Evolutionary conservation across 2,329 filamentous ascomycete genomes (phyloP), one percentile per base, ranked within the genome.

Genomic region (Rhinocladiella mackenziei): DNA sequence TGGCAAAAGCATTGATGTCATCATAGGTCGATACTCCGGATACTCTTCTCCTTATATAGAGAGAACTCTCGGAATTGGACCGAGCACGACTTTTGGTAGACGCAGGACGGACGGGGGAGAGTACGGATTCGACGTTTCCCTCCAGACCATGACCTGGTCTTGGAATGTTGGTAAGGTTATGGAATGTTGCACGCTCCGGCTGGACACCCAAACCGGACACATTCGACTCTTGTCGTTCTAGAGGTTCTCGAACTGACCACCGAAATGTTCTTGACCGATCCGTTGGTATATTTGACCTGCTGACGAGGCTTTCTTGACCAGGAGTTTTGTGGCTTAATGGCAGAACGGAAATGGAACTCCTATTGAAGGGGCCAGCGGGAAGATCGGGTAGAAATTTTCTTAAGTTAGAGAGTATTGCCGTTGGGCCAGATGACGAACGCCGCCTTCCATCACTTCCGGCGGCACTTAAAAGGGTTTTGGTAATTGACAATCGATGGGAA

Each of bases 1-100:
- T 74, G 37, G 84, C 78, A 63, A 92, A 97, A 32, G 83, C 77
- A 28, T 80, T 79, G 57, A 91, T 86, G 60, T 96, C 87, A 2
- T 89, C 89, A 1, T 94, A 74, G 0, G 88, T 94, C 0, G 89
- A 92, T 1, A 84, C 81, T 18, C 81, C 75, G 0, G 89, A 94
- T 2, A 89, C 70, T 3, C 79, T 81, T 55, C 86, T 80, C 56
- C 84, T 84, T 11, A 92, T 73, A 13, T 74, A 68, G 48, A 94
- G 66, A 4, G 86, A 92, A 46, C 89, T 83, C 61, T 94, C 85
- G 1, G 86, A 91, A 1, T 79, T 81, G 0, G 80, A 77, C 54
- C 80, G 73, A 37, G 41, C 35, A 31, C 78, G 74, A 20, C 88
- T 48, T 19, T 10, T 23, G n/a, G 34, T 40, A 2, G 45, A 45